Evolutionary conservation across 345 rosid species (phyloP), one percentile per base, ranked within the genome.

Genomic region (Eucalyptus sideroxylon): DNA sequence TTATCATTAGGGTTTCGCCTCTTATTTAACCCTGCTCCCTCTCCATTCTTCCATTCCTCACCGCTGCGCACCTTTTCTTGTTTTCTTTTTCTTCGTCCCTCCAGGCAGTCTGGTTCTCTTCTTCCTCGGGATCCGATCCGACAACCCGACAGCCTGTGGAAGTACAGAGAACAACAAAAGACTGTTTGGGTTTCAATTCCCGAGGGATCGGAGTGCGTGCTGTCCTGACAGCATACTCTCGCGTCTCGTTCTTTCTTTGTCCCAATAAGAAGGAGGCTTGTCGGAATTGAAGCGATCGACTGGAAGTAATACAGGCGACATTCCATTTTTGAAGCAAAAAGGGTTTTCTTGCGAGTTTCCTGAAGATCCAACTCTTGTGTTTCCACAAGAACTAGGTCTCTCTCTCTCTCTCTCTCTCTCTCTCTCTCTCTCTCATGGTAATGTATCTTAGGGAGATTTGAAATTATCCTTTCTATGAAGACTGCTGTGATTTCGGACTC

Each of bases 61-160:
- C 88, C 45, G 17, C 86, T 90, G 87, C 92, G 72, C 17, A 86
- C 62, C 83, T 72, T 87, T 86, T 59, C 27, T 34, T 72, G 24
- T 42, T 3, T 24, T 55, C 34, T 34, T 44, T 90, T 69, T 80
- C 88, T 44, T 56, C 34, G 30, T 62, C 42, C n/a, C 27, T 31
- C 31, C 86, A 88, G 56, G 31, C n/a, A 69, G 50, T 7, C 65
- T 50, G 11, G 19, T 50, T 53, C 65, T 27, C 67, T 88, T 51
- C 53, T 14, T 91, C 91, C 93, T 91, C 15, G 94, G 94, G 95
- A 93, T 93, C 92, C 67, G 94, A 90, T 88, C 95, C 95, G 89
- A 93, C 92, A 91, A 88, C 90, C 53, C 23, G 92, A 90, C 90
- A 86, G 72, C 85, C 30, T 77, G 47, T 40, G 85, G 47, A 77